phyloP scores from a whole-genome alignment of 352 stramenopile genomes.

The Globisporangium cylindrosporum region DNA sequence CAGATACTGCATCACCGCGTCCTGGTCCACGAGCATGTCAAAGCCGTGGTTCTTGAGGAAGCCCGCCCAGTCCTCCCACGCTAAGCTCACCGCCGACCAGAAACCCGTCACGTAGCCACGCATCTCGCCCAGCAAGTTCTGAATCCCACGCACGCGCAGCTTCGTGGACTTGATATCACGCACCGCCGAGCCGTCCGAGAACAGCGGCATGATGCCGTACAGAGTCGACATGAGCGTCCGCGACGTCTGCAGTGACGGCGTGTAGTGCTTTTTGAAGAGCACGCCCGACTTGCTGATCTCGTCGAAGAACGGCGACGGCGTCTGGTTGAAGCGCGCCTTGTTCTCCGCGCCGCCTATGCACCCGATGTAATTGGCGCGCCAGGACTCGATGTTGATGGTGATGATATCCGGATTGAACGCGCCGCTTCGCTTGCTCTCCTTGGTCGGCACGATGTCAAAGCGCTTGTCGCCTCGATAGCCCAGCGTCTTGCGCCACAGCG shows the following conservation, averaged over 20 bases:
- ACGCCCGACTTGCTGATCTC: constrained; percentile 47
- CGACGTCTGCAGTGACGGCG: constrained; percentile 54
- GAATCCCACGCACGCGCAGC: constrained; percentile 44
- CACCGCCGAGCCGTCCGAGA: constrained; percentile 48
- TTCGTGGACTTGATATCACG: constrained; percentile 51
- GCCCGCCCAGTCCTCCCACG: constrained; percentile 64
- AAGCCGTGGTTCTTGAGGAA: constrained; percentile 65
- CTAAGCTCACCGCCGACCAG: constrained; percentile 54
- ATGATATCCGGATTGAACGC: constrained; percentile 52
- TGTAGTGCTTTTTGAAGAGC: constrained; percentile 67
- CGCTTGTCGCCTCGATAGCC: constrained; percentile 43
- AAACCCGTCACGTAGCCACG: constrained; percentile 64
- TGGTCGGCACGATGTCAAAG: constrained; percentile 34
- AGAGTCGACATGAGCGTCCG: constrained; percentile 59
- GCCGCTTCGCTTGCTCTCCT: neutral
- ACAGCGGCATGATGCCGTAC: constrained; percentile 63
- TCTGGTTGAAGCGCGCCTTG: constrained; percentile 38
- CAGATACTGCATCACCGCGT: constrained; percentile 54
- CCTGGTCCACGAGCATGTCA: constrained; percentile 59
- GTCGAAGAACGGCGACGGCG: constrained; percentile 56
- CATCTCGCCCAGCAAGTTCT: constrained; percentile 59
- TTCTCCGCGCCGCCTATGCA: constrained; percentile 46
- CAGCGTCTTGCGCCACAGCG: constrained; percentile 57
- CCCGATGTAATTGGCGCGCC: constrained; percentile 55
- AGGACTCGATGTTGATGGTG: constrained; percentile 70